Evolutionary conservation across 164 flowering plant genomes (phyloP).

Genomic region (Saururus chinensis): DNA sequence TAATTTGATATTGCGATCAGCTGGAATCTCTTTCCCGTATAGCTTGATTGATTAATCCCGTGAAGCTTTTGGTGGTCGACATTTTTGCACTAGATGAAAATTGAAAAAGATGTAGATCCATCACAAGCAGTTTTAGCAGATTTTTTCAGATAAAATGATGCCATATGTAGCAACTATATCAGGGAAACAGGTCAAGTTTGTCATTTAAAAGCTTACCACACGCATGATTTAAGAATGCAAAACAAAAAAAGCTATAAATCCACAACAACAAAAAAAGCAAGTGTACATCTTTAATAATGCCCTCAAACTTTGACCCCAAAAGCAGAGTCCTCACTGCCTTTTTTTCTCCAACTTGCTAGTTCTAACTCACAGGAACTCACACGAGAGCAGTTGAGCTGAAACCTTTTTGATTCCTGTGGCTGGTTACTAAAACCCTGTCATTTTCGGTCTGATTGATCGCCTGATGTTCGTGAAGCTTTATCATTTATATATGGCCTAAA

Average conservation of each 20-base stretch:
- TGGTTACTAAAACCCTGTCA: conserved; percentile 7
- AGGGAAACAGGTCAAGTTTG: not conserved
- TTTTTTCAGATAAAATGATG: not conserved
- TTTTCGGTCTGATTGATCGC: not conserved
- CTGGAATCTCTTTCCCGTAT: too few relatives aligned
- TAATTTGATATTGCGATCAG: too few relatives aligned
- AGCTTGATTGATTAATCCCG: too few relatives aligned
- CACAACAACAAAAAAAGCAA: not conserved
- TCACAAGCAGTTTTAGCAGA: too few relatives aligned
- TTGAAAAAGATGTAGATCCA: too few relatives aligned
- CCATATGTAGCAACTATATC: not conserved
- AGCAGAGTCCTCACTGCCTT: not conserved
- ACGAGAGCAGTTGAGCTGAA: conserved; percentile 10
- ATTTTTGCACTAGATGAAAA: too few relatives aligned
- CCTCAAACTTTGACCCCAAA: conserved; percentile 14
- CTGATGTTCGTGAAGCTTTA: conserved; percentile 6
- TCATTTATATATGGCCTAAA: conserved; percentile 7
- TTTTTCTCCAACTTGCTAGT: conserved; percentile 9
- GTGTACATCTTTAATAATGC: conserved; percentile 3
- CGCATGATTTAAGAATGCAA: not conserved
- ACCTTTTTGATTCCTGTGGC: conserved; percentile 10
- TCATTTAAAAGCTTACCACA: not conserved
- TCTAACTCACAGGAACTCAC: conserved; percentile 19
- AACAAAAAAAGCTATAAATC: not conserved
- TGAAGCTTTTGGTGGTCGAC: too few relatives aligned